Percentiles rank a stretch among this genome's conserved stretches.
Conservation (phyloP, 352 stramenopile genomes). For the Phytophthora nicotianae region DNA sequence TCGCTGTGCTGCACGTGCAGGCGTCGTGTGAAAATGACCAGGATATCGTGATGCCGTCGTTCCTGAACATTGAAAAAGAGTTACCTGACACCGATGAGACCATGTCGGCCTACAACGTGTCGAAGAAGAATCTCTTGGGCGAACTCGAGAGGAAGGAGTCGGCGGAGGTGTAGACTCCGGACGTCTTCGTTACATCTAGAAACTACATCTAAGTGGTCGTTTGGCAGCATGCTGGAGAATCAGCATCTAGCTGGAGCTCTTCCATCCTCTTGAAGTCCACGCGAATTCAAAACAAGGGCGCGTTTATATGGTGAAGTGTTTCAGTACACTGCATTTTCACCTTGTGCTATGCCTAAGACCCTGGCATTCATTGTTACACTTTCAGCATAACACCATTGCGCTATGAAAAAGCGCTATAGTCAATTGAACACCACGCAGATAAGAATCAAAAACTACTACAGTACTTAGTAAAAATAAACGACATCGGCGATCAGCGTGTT, state of each 20-base stretch:
- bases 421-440: too few species aligned
- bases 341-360: background rate
- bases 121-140: slow-evolving; percentile 46
- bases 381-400: too few species aligned
- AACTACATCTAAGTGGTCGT: slow-evolving; percentile 14
- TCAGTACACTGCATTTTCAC: too few species aligned
- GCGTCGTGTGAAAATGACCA: slow-evolving; percentile 64
- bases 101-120: slow-evolving; percentile 86
- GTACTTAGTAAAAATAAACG: too few species aligned
- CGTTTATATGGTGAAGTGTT: slow-evolving; percentile 3
- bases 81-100: slow-evolving; percentile 57
- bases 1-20: slow-evolving; percentile 80
- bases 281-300: slow-evolving; percentile 3
- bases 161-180: slow-evolving; percentile 22
- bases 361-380: background rate
- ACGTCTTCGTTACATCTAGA: slow-evolving; percentile 30
- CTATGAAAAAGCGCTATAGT: too few species aligned
- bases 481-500: background rate
- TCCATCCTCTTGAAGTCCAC: slow-evolving; percentile 13
- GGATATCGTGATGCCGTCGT: slow-evolving; percentile 71
- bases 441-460: too few species aligned
- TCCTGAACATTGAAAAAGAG: slow-evolving; percentile 76
- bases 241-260: slow-evolving; percentile 12
- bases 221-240: slow-evolving; percentile 5
- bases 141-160: slow-evolving; percentile 16